phyloP scores from a whole-genome alignment of 177 flowering plant genomes.

The Telopea speciosissima region DNA sequence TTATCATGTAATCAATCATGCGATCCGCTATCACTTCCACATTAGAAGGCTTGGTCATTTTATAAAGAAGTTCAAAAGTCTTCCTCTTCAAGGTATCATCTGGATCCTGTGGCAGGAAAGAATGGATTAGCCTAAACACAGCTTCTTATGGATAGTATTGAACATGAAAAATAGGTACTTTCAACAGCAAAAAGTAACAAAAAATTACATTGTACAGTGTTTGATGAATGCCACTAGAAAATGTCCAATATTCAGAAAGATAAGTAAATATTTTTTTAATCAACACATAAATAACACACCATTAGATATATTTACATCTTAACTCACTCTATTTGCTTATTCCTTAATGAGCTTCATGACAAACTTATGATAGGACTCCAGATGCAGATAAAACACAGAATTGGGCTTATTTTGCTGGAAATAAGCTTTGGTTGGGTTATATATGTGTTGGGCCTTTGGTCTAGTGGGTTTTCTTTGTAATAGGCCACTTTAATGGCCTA shows the following conservation, averaged over 20 bases:
- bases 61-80: slow-evolving; percentile 91
- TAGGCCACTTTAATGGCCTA: too few relatives aligned
- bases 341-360: background rate
- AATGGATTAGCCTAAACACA: background rate
- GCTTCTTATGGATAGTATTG: background rate
- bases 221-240: background rate
- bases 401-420: too few relatives aligned
- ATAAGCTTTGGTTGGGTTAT: too few relatives aligned
- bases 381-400: too few relatives aligned
- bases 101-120: slow-evolving; percentile 61
- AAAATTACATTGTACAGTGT: background rate
- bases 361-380: background rate
- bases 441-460: too few relatives aligned
- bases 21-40: slow-evolving; percentile 98
- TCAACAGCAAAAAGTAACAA: background rate
- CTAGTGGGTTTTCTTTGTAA: too few relatives aligned
- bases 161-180: too few relatives aligned
- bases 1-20: slow-evolving; percentile 97
- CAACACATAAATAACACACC: too few relatives aligned
- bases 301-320: too few relatives aligned
- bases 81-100: slow-evolving; percentile 97
- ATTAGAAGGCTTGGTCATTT: slow-evolving; percentile 97
- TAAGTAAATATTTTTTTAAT: too few relatives aligned
- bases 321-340: background rate
- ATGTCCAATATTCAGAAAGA: background rate